A percentile compares a stretch with the other conserved stretches of the same genome.
Evolutionary conservation across 169 alveolate genomes (phyloP).

Genomic region (Eimeria falciformis): DNA sequence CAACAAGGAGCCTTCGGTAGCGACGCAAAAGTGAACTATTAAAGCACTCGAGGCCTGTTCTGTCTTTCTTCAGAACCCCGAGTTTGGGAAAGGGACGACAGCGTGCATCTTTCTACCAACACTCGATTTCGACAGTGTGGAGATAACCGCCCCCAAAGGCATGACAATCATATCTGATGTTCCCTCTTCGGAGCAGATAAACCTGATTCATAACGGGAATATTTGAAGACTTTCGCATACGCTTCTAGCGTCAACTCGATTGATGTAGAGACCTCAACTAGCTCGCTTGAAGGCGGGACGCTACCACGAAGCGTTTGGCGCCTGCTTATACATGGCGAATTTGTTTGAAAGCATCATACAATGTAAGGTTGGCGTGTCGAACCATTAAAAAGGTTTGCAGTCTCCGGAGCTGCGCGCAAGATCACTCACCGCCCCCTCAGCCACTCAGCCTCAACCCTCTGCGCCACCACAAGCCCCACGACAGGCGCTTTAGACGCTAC

Average conservation of each 20-base stretch:
- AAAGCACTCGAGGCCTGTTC: slow-evolving; percentile 45
- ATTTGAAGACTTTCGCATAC: background rate
- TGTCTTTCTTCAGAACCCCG: background rate
- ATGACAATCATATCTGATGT: background rate
- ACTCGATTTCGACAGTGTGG: slow-evolving; percentile 11
- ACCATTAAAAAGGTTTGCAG: background rate
- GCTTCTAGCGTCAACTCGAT: background rate
- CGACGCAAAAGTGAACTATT: slow-evolving; percentile 4
- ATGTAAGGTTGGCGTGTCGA: background rate
- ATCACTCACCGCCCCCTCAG: background rate
- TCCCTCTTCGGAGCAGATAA: background rate
- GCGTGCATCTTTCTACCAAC: slow-evolving; percentile 55
- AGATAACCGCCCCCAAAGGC: slow-evolving; percentile 41
- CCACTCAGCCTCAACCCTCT: background rate
- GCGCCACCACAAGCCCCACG: background rate
- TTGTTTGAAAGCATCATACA: background rate
- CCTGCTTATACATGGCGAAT: background rate
- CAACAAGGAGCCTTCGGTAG: slow-evolving; percentile 52
- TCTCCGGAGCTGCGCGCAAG: background rate
- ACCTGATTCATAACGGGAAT: background rate
- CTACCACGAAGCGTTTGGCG: background rate
- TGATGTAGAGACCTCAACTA: background rate
- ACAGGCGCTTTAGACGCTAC: background rate
- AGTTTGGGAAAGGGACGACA: background rate
- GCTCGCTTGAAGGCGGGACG: background rate